Base-by-base conservation (phyloP, 345 rosid genomes). In the Eucalyptus shirleyi region DNA sequence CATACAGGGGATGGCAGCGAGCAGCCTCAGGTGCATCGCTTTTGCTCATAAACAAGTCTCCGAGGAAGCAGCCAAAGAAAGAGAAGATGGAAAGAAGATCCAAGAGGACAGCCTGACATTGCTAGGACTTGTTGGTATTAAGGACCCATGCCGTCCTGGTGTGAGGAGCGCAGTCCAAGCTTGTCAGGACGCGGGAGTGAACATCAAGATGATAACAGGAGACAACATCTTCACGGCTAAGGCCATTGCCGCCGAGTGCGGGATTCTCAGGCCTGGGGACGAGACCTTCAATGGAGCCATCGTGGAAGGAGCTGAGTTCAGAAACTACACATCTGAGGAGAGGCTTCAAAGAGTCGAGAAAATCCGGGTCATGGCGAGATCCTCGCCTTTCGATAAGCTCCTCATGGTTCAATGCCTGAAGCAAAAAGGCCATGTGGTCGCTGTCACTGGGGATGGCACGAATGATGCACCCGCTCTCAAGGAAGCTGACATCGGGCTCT, bases 241-340 rank as follows among this genome's bases (percentile, higher is more conserved):
- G 92, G 98, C 99, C 13, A 96, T 97, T 53, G 97, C 98, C 3
- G 90, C 45, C 90, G 97, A 95, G 89, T 96, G 98, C n/a, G 98
- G 97, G 77, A 97, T 96, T 87, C 94, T 95, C 30, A 91, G 89
- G 50, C 86, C 90, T 1, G 93, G 85, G 26, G 90, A 94, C 26
- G 96, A 93, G 4, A 23, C 53, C 28, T 81, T 56, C 15, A 86
- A 5, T 2, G 95, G 89, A 24, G 96, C 93, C 3, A 95, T 96
- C 12, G 92, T 96, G 6, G 94, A 94, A 91, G 99, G 98, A n/a
- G 95, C 92, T 40, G 91, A 93, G 60, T 96, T 96, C 86, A 89
- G 94, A 32, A 94, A 91, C 90, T 95, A 90, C 49, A 92, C 93
- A 6, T 92, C 86, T 0, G 91, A 95, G 83, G 90, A 95, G 82